Percentiles rank a stretch among this genome's conserved stretches.
Evolutionary conservation across 768 basidiomycete genomes (phyloP).

Genomic region (Mycena belliarum): DNA sequence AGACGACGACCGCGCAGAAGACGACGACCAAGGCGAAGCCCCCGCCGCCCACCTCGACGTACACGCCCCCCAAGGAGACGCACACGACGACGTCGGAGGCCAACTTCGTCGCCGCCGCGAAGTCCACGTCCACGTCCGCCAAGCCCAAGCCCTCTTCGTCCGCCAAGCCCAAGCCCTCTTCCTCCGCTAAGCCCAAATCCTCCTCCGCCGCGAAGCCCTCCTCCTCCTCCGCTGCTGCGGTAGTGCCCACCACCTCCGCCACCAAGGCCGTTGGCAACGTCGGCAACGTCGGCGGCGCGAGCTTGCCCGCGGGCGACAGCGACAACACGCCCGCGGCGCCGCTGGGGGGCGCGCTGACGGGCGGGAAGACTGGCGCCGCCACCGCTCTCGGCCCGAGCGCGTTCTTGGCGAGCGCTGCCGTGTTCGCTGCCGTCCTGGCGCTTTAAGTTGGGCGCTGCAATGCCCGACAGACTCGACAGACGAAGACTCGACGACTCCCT

Average conservation of each 20-base stretch:
- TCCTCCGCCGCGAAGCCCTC: neutral
- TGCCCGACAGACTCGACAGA: too few species aligned
- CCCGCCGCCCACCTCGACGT: neutral
- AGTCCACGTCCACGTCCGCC: neutral
- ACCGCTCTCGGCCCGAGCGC: too few species aligned
- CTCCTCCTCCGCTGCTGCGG: neutral
- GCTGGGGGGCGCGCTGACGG: too few species aligned
- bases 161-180: neutral
- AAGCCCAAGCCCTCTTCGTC: too few species aligned
- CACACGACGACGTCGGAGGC: neutral
- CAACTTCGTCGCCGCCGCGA: neutral
- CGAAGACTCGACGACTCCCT: too few species aligned
- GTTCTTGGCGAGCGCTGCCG: too few species aligned
- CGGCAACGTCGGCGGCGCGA: neutral
- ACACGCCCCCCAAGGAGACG: neutral
- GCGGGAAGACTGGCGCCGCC: neutral
- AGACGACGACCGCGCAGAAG: neutral
- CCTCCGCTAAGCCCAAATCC: slow-evolving; percentile 1
- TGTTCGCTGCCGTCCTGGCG: too few species aligned
- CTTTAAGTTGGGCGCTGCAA: too few species aligned
- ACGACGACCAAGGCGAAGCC: neutral
- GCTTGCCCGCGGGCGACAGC: neutral
- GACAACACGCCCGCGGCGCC: neutral
- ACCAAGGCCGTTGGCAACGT: neutral
- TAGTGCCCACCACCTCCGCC: neutral